Evolutionary conservation across 495 filamentous ascomycete genomes (phyloP).

Genomic region (Cetradonia linearis): DNA sequence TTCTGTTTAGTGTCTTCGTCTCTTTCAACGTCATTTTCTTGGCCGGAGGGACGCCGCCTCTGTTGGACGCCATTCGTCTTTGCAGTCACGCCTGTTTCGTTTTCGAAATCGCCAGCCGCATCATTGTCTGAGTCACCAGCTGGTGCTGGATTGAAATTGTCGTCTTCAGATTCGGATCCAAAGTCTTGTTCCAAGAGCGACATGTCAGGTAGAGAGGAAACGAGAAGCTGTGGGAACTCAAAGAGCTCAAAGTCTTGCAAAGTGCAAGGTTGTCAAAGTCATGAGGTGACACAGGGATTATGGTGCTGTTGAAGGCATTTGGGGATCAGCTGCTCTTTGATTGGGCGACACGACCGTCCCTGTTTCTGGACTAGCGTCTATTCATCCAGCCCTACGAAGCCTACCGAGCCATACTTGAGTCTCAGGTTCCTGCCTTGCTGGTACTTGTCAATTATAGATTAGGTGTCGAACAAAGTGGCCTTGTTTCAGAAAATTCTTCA

Average conservation of each 20-base stretch:
- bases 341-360: conserved; percentile 3
- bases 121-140: conserved; percentile 62
- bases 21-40: conserved; percentile 29
- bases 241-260: not conserved
- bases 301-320: conserved; percentile 1
- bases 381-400: conserved; percentile 2
- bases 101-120: conserved; percentile 29
- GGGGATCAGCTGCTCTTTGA: conserved; percentile 1
- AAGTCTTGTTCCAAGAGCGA: conserved; percentile 43
- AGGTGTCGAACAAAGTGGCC: not conserved
- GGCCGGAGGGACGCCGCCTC: conserved; percentile 3
- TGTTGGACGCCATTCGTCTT: conserved; percentile 11
- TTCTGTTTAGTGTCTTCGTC: conserved; percentile 42
- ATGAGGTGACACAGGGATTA: not conserved
- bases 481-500: not conserved
- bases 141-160: conserved; percentile 68
- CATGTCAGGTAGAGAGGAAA: not conserved
- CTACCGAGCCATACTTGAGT: not conserved
- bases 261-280: not conserved
- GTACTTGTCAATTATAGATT: no score
- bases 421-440: no score
- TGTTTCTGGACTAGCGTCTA: conserved; percentile 6
- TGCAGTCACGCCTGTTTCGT: conserved; percentile 3
- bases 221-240: not conserved
- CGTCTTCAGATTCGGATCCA: conserved; percentile 69